Base-by-base conservation (phyloP, 768 basidiomycete species). In the Trametopsis cervina region DNA sequence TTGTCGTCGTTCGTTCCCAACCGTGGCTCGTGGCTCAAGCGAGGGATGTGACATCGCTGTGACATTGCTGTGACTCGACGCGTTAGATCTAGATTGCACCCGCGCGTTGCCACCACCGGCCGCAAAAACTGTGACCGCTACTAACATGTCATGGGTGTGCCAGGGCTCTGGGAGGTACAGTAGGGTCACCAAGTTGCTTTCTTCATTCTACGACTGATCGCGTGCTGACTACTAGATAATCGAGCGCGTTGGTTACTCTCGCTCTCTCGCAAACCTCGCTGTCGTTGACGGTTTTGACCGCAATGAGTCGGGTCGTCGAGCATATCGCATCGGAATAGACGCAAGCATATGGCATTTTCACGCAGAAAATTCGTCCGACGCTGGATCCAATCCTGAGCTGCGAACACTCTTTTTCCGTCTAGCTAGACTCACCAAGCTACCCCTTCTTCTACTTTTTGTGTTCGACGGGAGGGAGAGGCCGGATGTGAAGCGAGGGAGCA, bases 391-490 rank as follows among this genome's bases (percentile, higher is more conserved):
- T 52, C 72, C 71, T 3, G 68, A 70, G 55, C 59, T 75, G 11
- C 64, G 70, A 3, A 64, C 66, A 1, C 57, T 76, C n/a, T 73
- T 73, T 56, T 74, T 68, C 61, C 68, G 71, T 23, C 64, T 72
- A 21, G 57, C 60, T 6, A 57, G 58, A 1, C 60, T 75, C 13
- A 45, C 67, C 4, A 58, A 63, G 43, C 60, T 69, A 7, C 73
- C 74, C 0, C 52, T 74, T 42, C 54, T 70, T 2, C 67, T 68
- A 17, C 61, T 75, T 1, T 75, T 75, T 57, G 72, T 75, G 7
- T 76, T 74, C 51, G 72, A 76, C 52, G 75, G 74, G 0, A 63
- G 68, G 1, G 53, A 66, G 26, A 63, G 74, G 40, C 74, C 73
- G 2, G 54, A 60, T 10, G 47, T 66, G 25, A 75, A 76, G 57